Evolutionary conservation across 257 asterid species (phyloP).

Genomic region (Nemophila menziesii): DNA sequence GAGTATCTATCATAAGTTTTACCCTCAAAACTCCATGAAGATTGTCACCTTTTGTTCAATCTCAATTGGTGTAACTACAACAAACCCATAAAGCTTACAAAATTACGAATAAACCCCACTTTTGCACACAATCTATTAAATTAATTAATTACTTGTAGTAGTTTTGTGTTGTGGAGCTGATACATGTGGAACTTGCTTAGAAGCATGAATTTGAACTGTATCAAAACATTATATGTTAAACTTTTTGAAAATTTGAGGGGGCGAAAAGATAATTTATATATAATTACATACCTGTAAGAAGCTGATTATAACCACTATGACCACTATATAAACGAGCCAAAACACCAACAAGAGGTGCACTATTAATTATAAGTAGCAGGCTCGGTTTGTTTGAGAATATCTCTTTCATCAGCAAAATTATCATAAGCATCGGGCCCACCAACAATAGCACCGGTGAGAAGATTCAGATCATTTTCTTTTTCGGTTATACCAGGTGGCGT

Average conservation of each 20-base stretch:
- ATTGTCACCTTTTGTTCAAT: constrained; percentile 47
- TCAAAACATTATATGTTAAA: neutral
- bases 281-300: constrained; percentile 63
- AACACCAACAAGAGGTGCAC: constrained; percentile 75
- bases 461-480: constrained; percentile 74
- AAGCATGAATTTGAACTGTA: constrained; percentile 45
- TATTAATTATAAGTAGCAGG: constrained; percentile 98
- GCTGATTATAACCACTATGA: constrained; percentile 64
- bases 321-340: constrained; percentile 77
- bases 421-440: constrained; percentile 99
- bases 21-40: constrained; percentile 65
- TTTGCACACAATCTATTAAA: too few species aligned
- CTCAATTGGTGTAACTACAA: constrained; percentile 35
- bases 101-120: too few species aligned
- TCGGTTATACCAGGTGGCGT: constrained; percentile 85
- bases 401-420: constrained; percentile 88
- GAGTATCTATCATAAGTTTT: constrained; percentile 74
- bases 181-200: constrained; percentile 28
- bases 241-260: too few species aligned
- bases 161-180: constrained; percentile 39
- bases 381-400: constrained; percentile 90
- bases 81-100: too few species aligned
- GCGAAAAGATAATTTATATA: neutral
- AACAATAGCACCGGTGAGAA: constrained; percentile 83
- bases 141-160: constrained; percentile 50